Percentiles rank a stretch among this genome's conserved stretches.
Evolutionary conservation across 352 stramenopile species (phyloP).

Genomic region (Pythium biforme): DNA sequence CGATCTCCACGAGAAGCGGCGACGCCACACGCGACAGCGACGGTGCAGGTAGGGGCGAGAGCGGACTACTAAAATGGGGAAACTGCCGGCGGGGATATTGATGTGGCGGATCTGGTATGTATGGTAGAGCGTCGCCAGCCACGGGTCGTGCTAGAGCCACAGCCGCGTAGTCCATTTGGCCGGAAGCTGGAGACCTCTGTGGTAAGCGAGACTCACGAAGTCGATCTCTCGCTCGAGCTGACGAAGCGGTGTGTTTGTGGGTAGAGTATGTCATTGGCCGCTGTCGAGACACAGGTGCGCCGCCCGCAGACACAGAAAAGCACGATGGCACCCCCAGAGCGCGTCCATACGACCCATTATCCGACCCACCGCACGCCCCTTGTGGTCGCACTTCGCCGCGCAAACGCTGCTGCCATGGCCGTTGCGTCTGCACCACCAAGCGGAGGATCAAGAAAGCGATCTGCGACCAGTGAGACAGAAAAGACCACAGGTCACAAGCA

Average conservation of each 20-base stretch:
- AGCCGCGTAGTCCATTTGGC: constrained; percentile 43
- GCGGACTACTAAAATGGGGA: no score
- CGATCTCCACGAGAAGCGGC: constrained; percentile 9
- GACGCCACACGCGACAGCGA: neutral
- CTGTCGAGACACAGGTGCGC: neutral
- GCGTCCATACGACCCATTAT: constrained; percentile 32
- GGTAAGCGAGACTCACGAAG: constrained; percentile 18
- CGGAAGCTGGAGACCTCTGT: constrained; percentile 37
- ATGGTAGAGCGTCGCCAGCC: constrained; percentile 18
- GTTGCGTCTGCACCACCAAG: neutral
- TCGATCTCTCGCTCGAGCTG: no score
- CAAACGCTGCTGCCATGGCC: neutral
- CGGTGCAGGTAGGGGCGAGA: no score
- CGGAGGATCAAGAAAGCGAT: neutral
- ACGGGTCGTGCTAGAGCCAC: constrained; percentile 32
- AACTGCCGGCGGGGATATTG: no score
- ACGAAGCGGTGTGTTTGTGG: neutral
- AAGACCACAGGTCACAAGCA: neutral
- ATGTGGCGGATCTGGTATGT: neutral
- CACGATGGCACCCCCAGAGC: neutral
- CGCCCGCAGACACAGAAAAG: constrained; percentile 23
- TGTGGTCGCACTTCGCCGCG: neutral
- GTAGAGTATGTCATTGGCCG: constrained; percentile 6
- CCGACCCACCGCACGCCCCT: constrained; percentile 15
- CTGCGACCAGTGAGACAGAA: neutral